Percentiles rank a stretch among this genome's conserved stretches.
Evolutionary conservation across 2,329 filamentous ascomycete genomes (phyloP).

Genomic region (Curvularia lunata): DNA sequence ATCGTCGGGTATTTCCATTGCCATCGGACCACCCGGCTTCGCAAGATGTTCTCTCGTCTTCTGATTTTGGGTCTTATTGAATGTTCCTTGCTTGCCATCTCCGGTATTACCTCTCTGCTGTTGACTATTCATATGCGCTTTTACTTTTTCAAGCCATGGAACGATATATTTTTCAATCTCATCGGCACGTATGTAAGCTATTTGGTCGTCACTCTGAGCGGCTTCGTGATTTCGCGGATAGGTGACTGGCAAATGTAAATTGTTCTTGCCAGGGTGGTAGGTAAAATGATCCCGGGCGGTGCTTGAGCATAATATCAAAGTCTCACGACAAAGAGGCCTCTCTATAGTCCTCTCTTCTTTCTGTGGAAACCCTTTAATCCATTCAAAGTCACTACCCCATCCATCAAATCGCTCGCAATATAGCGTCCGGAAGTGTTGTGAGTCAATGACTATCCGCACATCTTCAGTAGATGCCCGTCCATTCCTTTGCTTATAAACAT

Average conservation of each 20-base stretch:
- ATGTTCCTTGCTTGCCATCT: neutral
- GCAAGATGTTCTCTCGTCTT: neutral
- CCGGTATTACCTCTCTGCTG: neutral
- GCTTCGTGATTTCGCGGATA: conserved; percentile 4
- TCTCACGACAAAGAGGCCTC: conserved; percentile 16
- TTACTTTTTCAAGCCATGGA: conserved; percentile 22
- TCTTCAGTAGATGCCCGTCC: neutral
- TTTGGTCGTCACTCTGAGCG: conserved; percentile 1
- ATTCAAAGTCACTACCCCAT: conserved; percentile 4
- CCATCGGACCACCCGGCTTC: neutral
- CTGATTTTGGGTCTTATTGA: neutral
- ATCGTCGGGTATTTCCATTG: conserved; percentile 11
- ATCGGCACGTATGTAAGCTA: conserved; percentile 18
- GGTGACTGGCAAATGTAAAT: conserved; percentile 18
- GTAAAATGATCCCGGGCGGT: conserved; percentile 21
- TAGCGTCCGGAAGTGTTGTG: conserved; percentile 7
- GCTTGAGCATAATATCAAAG: conserved; percentile 20
- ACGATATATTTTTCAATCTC: conserved; percentile 21
- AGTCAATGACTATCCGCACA: conserved; percentile 13
- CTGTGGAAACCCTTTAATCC: neutral
- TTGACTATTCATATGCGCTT: neutral
- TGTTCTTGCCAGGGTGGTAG: conserved; percentile 10
- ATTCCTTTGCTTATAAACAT: conserved; percentile 3
- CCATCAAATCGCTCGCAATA: neutral
- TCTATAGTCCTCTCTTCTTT: neutral